phyloP scores from a whole-genome alignment of 257 asterid species.

The Solanum verrucosum region DNA sequence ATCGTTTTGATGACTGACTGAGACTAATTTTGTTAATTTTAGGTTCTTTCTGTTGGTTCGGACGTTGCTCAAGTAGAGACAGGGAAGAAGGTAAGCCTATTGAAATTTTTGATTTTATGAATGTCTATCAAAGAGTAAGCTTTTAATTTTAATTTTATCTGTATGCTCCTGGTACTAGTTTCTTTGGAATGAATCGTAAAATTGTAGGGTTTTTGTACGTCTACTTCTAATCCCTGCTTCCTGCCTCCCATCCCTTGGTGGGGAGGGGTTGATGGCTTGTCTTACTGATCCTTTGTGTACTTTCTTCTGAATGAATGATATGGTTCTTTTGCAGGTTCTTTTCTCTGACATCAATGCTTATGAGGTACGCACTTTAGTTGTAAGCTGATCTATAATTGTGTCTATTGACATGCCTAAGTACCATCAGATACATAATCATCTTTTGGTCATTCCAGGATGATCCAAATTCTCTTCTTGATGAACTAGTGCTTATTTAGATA shows the following conservation, averaged over 20 bases:
- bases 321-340: constrained; percentile 53
- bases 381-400: neutral
- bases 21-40: neutral
- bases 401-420: neutral
- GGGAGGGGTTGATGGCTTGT: neutral
- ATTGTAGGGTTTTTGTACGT: neutral
- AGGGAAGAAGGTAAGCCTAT: constrained; percentile 59
- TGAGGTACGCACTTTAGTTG: constrained; percentile 41
- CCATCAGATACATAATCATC: neutral
- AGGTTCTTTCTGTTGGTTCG: constrained; percentile 75
- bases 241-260: neutral
- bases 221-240: neutral
- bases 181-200: neutral
- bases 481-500: neutral
- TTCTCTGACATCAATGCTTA: constrained; percentile 79
- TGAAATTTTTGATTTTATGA: no score
- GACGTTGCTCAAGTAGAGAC: constrained; percentile 53
- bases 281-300: neutral
- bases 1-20: neutral
- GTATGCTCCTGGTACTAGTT: neutral
- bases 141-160: neutral
- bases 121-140: neutral
- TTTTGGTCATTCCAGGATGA: neutral
- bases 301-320: neutral
- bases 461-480: neutral